Conservation (phyloP, 768 basidiomycete species). For the Boletus insuetus region DNA sequence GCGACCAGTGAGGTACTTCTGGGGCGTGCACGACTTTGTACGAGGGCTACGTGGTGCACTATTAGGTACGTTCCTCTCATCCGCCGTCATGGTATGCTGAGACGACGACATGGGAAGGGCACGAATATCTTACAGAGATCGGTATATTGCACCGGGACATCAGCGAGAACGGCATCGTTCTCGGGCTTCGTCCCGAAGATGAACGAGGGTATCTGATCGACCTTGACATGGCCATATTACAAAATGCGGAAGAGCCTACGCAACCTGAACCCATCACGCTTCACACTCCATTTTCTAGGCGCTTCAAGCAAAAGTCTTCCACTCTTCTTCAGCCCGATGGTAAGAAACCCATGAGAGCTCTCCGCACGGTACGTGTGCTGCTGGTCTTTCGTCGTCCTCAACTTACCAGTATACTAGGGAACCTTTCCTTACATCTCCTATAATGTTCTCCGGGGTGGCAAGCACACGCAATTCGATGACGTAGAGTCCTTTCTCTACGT, state of each 20-base stretch:
- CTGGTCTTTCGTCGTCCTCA: neutral
- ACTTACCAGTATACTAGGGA: neutral
- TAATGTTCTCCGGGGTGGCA: no score
- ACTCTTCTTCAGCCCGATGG: neutral
- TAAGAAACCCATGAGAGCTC: neutral
- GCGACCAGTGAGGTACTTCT: constrained; percentile 7
- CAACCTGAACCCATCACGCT: neutral
- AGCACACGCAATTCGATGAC: no score
- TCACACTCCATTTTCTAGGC: no score
- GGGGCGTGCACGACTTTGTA: constrained; percentile 19
- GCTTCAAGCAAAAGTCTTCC: neutral
- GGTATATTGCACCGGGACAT: constrained; percentile 34
- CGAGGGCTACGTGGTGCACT: constrained; percentile 14
- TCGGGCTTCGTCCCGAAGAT: constrained; percentile 6
- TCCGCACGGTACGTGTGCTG: neutral
- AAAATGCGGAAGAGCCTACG: neutral
- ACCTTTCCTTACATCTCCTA: neutral
- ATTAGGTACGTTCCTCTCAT: constrained; percentile 1
- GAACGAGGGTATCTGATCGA: neutral
- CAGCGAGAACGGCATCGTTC: constrained; percentile 35
- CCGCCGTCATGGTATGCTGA: neutral
- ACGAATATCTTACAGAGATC: constrained; percentile 11
- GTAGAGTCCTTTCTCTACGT: no score
- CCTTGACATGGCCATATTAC: neutral
- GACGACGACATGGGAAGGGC: neutral